Evolutionary conservation across 2,329 filamentous ascomycete species (phyloP).

Genomic region (Microcyclospora tardicrescens): DNA sequence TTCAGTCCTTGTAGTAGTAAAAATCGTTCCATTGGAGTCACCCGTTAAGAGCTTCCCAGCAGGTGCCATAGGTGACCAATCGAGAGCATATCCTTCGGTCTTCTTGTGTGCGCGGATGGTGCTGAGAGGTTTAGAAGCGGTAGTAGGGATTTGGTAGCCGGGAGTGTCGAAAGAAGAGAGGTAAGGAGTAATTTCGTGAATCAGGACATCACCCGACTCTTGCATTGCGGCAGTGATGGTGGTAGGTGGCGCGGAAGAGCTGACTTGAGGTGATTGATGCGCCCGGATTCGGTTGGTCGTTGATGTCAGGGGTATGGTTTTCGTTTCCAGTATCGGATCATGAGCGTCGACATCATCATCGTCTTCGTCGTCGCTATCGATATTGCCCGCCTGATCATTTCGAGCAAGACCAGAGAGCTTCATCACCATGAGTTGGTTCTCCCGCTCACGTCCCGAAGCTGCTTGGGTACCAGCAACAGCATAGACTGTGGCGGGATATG

Average conservation of each 20-base stretch:
- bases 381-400: constrained; percentile 63
- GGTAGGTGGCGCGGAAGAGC: constrained; percentile 57
- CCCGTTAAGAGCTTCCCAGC: constrained; percentile 81
- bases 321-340: constrained; percentile 89
- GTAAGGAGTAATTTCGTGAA: constrained; percentile 89
- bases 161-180: constrained; percentile 82
- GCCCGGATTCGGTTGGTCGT: constrained; percentile 89
- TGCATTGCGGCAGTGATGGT: constrained; percentile 87
- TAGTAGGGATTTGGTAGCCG: constrained; percentile 63
- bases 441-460: constrained; percentile 56
- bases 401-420: constrained; percentile 85
- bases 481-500: constrained; percentile 93
- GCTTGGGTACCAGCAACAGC: constrained; percentile 91
- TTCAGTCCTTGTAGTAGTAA: constrained; percentile 71
- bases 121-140: constrained; percentile 76
- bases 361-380: constrained; percentile 55
- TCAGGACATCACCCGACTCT: constrained; percentile 74
- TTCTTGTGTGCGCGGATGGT: constrained; percentile 83
- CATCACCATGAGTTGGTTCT: constrained; percentile 92
- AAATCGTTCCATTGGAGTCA: constrained; percentile 83
- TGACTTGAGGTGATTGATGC: constrained; percentile 63
- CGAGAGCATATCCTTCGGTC: constrained; percentile 82
- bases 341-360: constrained; percentile 58
- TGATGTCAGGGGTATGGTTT: constrained; percentile 69
- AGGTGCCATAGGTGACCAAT: constrained; percentile 78